Base-by-base conservation (phyloP, 352 stramenopile species). In the Phytophthora podocarpi region DNA sequence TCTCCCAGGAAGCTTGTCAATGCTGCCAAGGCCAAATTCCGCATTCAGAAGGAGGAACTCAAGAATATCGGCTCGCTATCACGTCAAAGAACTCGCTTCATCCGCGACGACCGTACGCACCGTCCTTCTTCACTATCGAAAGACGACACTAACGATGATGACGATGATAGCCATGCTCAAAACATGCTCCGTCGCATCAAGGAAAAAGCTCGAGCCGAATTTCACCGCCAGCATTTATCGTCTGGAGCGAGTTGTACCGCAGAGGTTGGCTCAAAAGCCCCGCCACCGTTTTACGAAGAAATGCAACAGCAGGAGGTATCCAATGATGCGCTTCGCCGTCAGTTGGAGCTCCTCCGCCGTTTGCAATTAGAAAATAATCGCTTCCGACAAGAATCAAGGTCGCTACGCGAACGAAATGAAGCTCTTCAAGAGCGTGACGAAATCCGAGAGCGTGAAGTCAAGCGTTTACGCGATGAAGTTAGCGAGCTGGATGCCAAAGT, bases 341-440 rank as follows among this genome's bases (percentile, higher is more conserved):
- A 91, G 30, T 59, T 90, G 20, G 80, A 91, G 60, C 67, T 91
- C 6, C 47, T 91, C n/a, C 74, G 80, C 13, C 78, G 82, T 0
- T 65, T 91, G 3, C 80, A 91, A 48, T 52, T 88, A 6, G 82
- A 91, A 36, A 91, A 91, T 61, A 89, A 85, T 42, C 78, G 80
- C 39, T 87, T 91, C 31, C 78, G 80, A 10, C 72, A 78, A 30
- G 82, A 91, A 31, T 62, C 63, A 3, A 67, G 76, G 7, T 61
- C 70, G 2, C 56, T 85, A 16, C 62, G 76, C 13, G 80, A 85
- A 21, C 68, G 78, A 32, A 80, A 84, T 24, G 67, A 79, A 9
- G 57, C 63, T 13, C 53, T 91, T 0, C 68, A 80, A 37, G 75
- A 85, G 49, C 70, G 74, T 12, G 65, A 70, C 24, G 40, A 76